phyloP scores from a whole-genome alignment of 2,329 filamentous ascomycete species.

The Ophiostoma himal-ulmi region DNA sequence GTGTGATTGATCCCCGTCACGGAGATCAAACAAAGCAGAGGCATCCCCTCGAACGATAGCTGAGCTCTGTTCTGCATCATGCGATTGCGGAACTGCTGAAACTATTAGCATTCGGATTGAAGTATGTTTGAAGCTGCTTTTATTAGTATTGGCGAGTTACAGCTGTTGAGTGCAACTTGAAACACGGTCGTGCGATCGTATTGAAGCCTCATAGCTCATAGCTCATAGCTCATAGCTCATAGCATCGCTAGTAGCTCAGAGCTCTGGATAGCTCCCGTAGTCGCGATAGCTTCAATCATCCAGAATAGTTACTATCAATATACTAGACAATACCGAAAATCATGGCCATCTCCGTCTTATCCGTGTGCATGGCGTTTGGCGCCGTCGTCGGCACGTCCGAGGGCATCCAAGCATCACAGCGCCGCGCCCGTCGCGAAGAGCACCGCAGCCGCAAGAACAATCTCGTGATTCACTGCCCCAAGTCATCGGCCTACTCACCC shows the following conservation, averaged over 20 bases:
- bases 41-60: constrained; percentile 2
- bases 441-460: constrained; percentile 45
- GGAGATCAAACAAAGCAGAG: background rate
- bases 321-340: background rate
- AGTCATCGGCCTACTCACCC: constrained; percentile 41
- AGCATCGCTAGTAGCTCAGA: background rate
- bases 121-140: background rate
- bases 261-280: background rate
- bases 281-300: background rate
- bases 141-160: background rate
- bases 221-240: too few relatives aligned
- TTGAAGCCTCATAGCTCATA: too few relatives aligned
- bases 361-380: constrained; percentile 38
- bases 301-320: background rate
- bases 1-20: background rate
- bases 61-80: background rate
- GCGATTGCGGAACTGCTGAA: background rate
- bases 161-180: background rate
- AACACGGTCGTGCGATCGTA: background rate
- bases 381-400: constrained; percentile 44
- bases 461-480: constrained; percentile 42
- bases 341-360: constrained; percentile 28
- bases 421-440: constrained; percentile 42
- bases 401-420: constrained; percentile 43
- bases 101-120: too few relatives aligned